phyloP scores from a whole-genome alignment of 225 moss, liverwort and hornwort species.

The Pseudoscleropodium purum region DNA sequence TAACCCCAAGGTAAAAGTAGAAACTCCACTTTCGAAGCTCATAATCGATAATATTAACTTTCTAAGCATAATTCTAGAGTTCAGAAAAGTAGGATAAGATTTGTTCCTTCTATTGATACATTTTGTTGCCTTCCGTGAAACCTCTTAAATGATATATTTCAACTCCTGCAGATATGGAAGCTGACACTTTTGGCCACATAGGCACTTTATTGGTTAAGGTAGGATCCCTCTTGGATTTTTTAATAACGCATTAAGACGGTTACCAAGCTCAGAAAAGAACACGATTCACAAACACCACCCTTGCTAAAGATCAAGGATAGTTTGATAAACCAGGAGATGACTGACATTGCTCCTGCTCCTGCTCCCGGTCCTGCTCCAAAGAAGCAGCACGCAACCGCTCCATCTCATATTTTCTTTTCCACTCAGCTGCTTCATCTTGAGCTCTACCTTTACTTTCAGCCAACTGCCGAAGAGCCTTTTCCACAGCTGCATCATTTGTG shows the following conservation, averaged over 20 bases:
- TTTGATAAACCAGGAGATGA: constrained; percentile 23
- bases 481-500: constrained; percentile 55
- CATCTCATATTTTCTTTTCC: constrained; percentile 87
- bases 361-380: constrained; percentile 26
- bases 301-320: background rate
- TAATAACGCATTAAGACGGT: background rate
- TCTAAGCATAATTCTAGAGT: background rate
- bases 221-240: background rate
- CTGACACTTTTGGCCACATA: background rate
- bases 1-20: background rate
- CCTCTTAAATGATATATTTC: background rate
- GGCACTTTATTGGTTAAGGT: background rate
- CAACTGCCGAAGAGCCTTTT: constrained; percentile 74
- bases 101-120: background rate
- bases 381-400: constrained; percentile 48
- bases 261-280: background rate
- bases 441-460: constrained; percentile 86
- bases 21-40: background rate
- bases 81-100: background rate
- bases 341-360: constrained; percentile 9
- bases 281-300: background rate
- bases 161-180: background rate
- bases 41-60: background rate
- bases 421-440: constrained; percentile 70
- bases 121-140: background rate